These are phyloP conservation scores for Trichosporon sp. DNA, from an alignment of 1,284 basidiomycete species.

Conservation along the genomic window DNA sequence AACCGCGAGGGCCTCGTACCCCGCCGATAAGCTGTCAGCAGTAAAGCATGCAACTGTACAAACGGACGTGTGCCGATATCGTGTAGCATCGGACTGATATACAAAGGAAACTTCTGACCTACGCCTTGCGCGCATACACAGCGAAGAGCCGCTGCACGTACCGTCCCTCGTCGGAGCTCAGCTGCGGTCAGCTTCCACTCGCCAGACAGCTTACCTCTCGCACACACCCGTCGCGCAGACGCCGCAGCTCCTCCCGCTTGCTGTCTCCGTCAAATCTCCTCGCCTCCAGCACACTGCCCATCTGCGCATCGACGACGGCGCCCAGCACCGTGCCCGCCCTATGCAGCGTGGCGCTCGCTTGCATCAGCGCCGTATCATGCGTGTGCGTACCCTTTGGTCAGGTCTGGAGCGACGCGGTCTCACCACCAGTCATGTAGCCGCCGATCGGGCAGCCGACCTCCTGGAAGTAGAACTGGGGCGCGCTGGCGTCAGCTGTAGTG, in stretches of 20 bases:
- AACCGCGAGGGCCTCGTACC: constrained; percentile 49
- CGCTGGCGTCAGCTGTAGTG: constrained; percentile 30
- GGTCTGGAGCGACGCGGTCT: constrained; percentile 23
- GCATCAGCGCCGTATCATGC: background rate
- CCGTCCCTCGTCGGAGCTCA: constrained; percentile 30
- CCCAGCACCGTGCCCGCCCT: background rate
- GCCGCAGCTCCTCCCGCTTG: constrained; percentile 29
- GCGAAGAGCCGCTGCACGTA: constrained; percentile 49
- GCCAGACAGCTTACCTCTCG: constrained; percentile 39
- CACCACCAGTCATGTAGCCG: constrained; percentile 41
- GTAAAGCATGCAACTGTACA: background rate
- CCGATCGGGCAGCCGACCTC: constrained; percentile 47
- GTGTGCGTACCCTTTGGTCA: background rate
- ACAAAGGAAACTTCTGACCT: constrained; percentile 5
- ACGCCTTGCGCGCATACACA: constrained; percentile 47
- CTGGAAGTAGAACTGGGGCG: constrained; percentile 40
- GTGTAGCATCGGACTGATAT: background rate
- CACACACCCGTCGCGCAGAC: constrained; percentile 35
- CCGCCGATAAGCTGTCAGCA: constrained; percentile 26
- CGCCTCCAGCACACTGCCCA: constrained; percentile 2
- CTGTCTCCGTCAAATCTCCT: background rate
- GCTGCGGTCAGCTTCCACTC: constrained; percentile 28
- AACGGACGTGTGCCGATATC: background rate
- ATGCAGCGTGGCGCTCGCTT: background rate
- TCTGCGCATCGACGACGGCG: background rate